Evolutionary conservation across 805 yeast species (phyloP), one percentile per base, ranked within the genome.

Genomic region (Schizosaccharomyces cryophilus): DNA sequence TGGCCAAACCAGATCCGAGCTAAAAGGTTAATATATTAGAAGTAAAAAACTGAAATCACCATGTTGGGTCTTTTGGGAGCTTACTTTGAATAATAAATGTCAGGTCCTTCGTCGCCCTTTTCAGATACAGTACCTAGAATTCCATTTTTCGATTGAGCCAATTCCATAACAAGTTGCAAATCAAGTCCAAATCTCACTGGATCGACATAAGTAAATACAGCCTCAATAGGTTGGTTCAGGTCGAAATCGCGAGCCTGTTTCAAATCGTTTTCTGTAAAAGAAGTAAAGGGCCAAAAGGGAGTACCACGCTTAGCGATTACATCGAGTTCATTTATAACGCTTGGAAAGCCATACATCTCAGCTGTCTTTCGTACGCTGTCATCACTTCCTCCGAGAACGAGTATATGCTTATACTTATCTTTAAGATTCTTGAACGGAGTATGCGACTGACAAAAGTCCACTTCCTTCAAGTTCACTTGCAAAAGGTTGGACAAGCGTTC

Each of bases 141-240:
- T 67, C 96, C 96, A 63, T 78, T 73, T 66, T 84, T 78, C 62
- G 88, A 81, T 71, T 87, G 74, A 61, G 87, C 76, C 67, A 87
- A 74, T 68, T 87, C 96, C 69, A 86, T 74, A 64, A 87, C 85
- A 69, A 87, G 85, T 71, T 87, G 96, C 71, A 86, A 88, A 71
- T 87, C 95, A 35, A 87, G 87, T 54, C 95, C 95, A 94, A 94
- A 86, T 69, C 86, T 87, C 72, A 94, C 78, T 6, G 93, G 82
- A 73, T 87, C 96, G 11, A 95, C 95, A 75, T 87, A 87, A 56
- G 87, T 95, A 69, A 87, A 73, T 62, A 87, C 84, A 15, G 90
- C 94, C 64, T 87, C 89, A 64, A 87, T 84, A 24, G 78, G 74
- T 69, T 82, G 78, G 47, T 81, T 75, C 69, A 86, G 85, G 70